Conservation (phyloP, 2,329 filamentous ascomycete genomes). For the Aspergillus costaricaensis region DNA sequence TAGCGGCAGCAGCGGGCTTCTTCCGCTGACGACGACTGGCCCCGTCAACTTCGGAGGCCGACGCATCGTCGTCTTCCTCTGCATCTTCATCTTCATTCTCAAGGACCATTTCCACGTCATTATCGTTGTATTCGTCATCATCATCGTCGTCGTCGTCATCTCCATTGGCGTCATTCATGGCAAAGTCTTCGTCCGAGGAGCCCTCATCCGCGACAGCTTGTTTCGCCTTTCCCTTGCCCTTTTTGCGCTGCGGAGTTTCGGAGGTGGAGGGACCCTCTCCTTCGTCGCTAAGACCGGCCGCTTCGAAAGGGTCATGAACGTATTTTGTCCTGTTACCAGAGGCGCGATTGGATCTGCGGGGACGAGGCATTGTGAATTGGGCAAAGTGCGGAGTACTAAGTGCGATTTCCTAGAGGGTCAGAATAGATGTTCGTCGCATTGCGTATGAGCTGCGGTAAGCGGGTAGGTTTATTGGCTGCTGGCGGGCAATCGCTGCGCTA, state of each 20-base stretch:
- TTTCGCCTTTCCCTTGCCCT: constrained; percentile 15
- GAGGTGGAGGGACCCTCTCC: constrained; percentile 17
- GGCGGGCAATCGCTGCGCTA: background rate
- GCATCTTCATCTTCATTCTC: constrained; percentile 17
- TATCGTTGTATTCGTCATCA: constrained; percentile 11
- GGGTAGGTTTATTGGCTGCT: background rate
- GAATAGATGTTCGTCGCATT: background rate
- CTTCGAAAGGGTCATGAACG: constrained; percentile 38
- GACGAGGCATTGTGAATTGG: constrained; percentile 25
- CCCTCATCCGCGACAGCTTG: constrained; percentile 21
- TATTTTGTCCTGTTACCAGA: constrained; percentile 35
- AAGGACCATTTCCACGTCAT: constrained; percentile 10
- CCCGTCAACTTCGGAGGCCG: constrained; percentile 9
- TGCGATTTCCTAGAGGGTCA: background rate
- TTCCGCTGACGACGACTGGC: constrained; percentile 12
- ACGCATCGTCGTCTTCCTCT: constrained; percentile 7
- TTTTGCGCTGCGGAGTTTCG: constrained; percentile 17
- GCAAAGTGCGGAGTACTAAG: background rate
- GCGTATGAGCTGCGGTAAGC: background rate
- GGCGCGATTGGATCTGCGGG: constrained; percentile 40
- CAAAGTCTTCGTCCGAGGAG: constrained; percentile 41
- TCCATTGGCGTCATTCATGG: constrained; percentile 26
- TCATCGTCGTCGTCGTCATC: constrained; percentile 17
- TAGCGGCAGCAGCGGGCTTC: background rate
- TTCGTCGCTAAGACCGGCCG: constrained; percentile 35